Percentiles rank a stretch among this genome's conserved stretches.
These are phyloP conservation scores for Epichloe brachyelytri DNA, from an alignment of 2,329 filamentous ascomycete genomes.

Conservation along the genomic window DNA sequence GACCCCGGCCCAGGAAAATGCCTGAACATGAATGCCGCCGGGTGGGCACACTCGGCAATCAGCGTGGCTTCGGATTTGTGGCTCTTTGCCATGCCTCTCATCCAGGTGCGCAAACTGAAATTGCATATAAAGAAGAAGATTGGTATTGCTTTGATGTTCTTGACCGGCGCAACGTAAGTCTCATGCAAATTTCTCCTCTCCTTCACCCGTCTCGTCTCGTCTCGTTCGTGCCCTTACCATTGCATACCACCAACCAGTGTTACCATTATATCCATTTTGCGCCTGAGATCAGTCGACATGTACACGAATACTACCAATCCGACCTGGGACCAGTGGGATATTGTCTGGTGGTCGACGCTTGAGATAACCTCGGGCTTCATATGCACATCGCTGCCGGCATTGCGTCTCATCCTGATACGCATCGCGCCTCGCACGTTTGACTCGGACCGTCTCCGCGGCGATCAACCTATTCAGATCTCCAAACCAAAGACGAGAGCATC, in stretches of 20 bases:
- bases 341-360: conserved; percentile 2
- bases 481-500: not conserved
- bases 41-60: not conserved
- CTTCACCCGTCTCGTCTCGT: not conserved
- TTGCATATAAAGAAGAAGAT: conserved; percentile 5
- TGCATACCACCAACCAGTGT: not conserved
- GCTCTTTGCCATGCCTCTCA: conserved; percentile 3
- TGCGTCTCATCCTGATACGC: conserved; percentile 2
- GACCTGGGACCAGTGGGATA: conserved; percentile 1
- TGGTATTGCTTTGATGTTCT: conserved; percentile 3
- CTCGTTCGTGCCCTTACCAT: not conserved
- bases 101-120: not conserved
- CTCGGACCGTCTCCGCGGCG: not conserved
- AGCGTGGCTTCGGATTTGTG: conserved; percentile 2
- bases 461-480: not conserved
- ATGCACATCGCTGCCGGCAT: conserved; percentile 2
- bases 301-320: conserved; percentile 1
- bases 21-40: not conserved
- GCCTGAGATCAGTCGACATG: not conserved
- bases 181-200: too few relatives aligned
- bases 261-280: conserved; percentile 3
- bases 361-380: conserved; percentile 3
- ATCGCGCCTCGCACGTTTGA: not conserved
- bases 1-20: not conserved
- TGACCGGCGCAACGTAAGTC: conserved; percentile 2